Evolutionary conservation across 1,284 basidiomycete genomes (phyloP), one percentile per base, ranked within the genome.

Genomic region (Erythrobasidium hasegawianum): DNA sequence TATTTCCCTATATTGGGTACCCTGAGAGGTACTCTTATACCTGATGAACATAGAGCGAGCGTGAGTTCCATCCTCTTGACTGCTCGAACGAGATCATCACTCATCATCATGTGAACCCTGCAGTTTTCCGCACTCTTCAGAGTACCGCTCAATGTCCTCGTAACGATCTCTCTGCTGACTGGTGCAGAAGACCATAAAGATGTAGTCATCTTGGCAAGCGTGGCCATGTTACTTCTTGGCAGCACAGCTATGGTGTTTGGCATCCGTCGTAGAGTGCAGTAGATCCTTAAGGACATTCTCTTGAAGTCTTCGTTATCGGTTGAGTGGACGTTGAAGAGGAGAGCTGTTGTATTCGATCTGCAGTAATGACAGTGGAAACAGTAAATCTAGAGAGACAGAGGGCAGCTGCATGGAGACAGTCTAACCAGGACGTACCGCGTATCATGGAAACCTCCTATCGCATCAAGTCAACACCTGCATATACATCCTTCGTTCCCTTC

Each of bases 1-100:
- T 87, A 88, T 72, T 88, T 87, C 73, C 87, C 87, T 11, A 82
- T 87, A 33, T 85, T 87, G 69, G 87, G 86, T n/a, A 87, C 86
- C 81, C 77, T 88, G 20, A 81, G 85, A 40, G 85, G 86, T 39
- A 80, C 81, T 0, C 76, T 88, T 60, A 84, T 88, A n/a, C 80
- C 84, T 0, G 84, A 88, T 69, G 86, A 87, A 72, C 83, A 87
- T 70, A 82, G 87, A 16, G 86, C 87, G 1, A 88, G 86, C 54
- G 86, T 88, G 67, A 72, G 83, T 76, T 4, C 14, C 14, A 58
- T 39, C 20, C n/a, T 26, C 61, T n/a, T n/a, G n/a, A n/a, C n/a
- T n/a, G n/a, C n/a, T n/a, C n/a, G n/a, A n/a, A n/a, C n/a, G n/a
- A n/a, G n/a, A n/a, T n/a, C n/a, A n/a, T n/a, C n/a, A n/a, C n/a